These are phyloP conservation scores for Lantana camara DNA, from an alignment of 257 asterid genomes.

Conservation along the genomic window DNA sequence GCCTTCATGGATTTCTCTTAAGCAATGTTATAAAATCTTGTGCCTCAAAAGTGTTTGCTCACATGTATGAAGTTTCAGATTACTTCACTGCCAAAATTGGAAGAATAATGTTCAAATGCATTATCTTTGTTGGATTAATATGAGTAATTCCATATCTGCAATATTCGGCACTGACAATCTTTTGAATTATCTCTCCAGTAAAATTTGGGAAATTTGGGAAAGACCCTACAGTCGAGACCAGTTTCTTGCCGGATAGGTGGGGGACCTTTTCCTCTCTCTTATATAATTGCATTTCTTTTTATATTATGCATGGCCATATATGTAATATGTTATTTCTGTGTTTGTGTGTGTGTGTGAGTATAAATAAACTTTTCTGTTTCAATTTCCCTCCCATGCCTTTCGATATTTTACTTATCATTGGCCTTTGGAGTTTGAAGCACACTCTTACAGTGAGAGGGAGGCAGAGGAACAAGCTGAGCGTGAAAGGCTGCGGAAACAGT, in stretches of 20 bases:
- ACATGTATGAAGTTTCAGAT: slow-evolving; percentile 4
- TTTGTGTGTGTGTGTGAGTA: no score
- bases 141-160: background rate
- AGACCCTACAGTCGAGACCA: slow-evolving; percentile 97
- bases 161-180: slow-evolving; percentile 12
- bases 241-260: slow-evolving; percentile 98
- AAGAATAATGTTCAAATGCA: background rate
- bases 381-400: slow-evolving; percentile 21
- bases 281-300: background rate
- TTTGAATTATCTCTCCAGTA: slow-evolving; percentile 39
- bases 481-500: slow-evolving; percentile 89
- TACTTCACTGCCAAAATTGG: background rate
- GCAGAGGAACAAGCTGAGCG: slow-evolving; percentile 99
- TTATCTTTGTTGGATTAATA: background rate
- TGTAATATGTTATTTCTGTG: no score
- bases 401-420: slow-evolving; percentile 50
- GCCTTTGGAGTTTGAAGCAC: slow-evolving; percentile 77
- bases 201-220: slow-evolving; percentile 86
- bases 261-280: slow-evolving; percentile 35
- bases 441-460: slow-evolving; percentile 99
- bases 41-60: background rate
- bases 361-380: background rate
- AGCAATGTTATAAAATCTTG: background rate
- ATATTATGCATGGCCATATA: slow-evolving; percentile 19
- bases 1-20: background rate